Base-by-base conservation (phyloP, 202 grass and related monocot genomes). In the Elaeis oleifera region DNA sequence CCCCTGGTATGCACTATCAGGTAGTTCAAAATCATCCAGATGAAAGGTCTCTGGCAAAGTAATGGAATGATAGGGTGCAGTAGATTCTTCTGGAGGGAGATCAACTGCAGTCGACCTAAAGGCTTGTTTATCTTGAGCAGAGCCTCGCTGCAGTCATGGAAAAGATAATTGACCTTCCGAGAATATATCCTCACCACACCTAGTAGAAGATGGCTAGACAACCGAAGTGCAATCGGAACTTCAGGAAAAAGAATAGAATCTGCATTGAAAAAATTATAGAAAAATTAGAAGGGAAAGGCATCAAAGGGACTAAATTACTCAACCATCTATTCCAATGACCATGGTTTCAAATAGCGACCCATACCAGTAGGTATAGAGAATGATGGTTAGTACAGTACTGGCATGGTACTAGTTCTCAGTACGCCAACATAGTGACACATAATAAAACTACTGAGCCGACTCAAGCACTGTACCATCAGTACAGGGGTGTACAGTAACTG, bases 161-260 rank as follows among this genome's bases (percentile, higher is more conserved):
- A 97, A 67, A 97, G 78, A 77, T 97, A 97, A 64, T 97, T 97
- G 74, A 97, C 94, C 78, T 97, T 97, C 67, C 88, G 76, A 51
- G 94, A 97, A 79, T 97, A 97, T 71, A 97, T 97, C 79, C 94
- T 92, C 74, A 97, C 94, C 49, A 97, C 94, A n/a, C 94, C 94
- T 59, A 97, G 60, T 71, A 97, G 78, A 63, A 97, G 88, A 84
- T 97, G 94, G 70, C 94, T 97, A 56, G 94, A 97, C 70, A 97
- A 80, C 29, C 94, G 88, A 84, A 97, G 77, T 59, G 94, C 94
- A 68, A 97, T 97, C 23, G 94, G 94, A 26, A 92, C 94, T 6
- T 97, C 94, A 51, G 94, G 94, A 58, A 86, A 97, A 70, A 97
- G 90, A 79, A 97, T 97, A 56, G 94, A 97, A 89, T 97, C 94